Percentiles rank a stretch among this genome's conserved stretches.
Evolutionary conservation across 441 rosid genomes (phyloP).

Genomic region (Eutrema salsugineum): DNA sequence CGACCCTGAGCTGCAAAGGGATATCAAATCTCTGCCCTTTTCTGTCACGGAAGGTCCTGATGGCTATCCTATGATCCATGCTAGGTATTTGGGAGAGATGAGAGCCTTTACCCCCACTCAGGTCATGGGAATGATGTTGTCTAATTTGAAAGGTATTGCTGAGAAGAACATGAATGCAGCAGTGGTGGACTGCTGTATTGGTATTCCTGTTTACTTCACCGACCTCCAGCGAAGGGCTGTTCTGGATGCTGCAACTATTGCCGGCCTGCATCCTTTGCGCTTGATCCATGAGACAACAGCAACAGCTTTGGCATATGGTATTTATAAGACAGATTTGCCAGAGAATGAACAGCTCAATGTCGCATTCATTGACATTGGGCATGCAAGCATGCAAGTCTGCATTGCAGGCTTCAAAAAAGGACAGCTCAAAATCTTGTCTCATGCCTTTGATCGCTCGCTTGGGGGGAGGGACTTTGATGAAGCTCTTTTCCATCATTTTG

Average conservation of each 20-base stretch:
- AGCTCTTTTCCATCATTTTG: constrained; percentile 74
- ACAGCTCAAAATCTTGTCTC: constrained; percentile 74
- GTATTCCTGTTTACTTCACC: constrained; percentile 91
- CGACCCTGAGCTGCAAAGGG: constrained; percentile 94
- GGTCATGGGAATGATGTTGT: constrained; percentile 83
- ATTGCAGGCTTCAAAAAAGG: constrained; percentile 90
- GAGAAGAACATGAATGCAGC: constrained; percentile 82
- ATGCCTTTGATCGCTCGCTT: constrained; percentile 69
- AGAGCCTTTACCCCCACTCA: constrained; percentile 86
- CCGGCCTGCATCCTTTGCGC: constrained; percentile 86
- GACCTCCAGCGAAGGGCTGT: constrained; percentile 96
- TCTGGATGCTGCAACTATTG: constrained; percentile 91
- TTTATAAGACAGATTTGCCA: constrained; percentile 92
- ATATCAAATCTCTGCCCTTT: constrained; percentile 73
- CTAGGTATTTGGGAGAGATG: constrained; percentile 73
- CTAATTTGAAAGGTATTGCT: constrained; percentile 80
- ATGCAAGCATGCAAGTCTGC: constrained; percentile 94
- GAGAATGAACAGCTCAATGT: constrained; percentile 84
- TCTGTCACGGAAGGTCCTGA: constrained; percentile 79
- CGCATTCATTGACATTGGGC: constrained; percentile 92
- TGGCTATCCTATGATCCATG: constrained; percentile 88
- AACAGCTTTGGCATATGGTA: constrained; percentile 96
- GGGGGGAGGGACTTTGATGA: constrained; percentile 99
- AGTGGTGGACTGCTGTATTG: constrained; percentile 94
- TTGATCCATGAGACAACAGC: constrained; percentile 93